Conservation (phyloP, 2,329 filamentous ascomycete species). For the Dactylellina haptotyla region DNA sequence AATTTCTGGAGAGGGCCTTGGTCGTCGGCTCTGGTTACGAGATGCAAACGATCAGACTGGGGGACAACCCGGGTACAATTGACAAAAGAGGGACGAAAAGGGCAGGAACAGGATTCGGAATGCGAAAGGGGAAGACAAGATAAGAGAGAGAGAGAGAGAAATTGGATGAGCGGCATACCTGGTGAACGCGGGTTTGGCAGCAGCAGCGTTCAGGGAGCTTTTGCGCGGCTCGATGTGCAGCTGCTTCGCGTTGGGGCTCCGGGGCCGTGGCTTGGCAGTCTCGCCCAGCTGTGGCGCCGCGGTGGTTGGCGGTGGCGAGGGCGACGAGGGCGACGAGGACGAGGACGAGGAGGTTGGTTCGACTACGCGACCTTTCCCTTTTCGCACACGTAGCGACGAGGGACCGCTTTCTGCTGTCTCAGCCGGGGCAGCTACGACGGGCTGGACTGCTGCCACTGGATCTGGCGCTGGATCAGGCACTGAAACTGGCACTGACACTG, state of each 20-base stretch:
- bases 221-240: constrained; percentile 48
- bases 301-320: not conserved
- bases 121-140: not conserved
- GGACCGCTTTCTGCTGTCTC: constrained; percentile 19
- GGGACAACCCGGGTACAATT: not conserved
- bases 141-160: constrained; percentile 24
- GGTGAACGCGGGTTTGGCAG: constrained; percentile 46
- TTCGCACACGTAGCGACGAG: constrained; percentile 37
- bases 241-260: constrained; percentile 31
- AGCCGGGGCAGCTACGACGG: too few relatives aligned
- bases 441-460: too few relatives aligned
- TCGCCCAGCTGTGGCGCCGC: constrained; percentile 1
- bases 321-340: not conserved
- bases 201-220: constrained; percentile 50
- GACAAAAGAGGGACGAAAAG: not conserved
- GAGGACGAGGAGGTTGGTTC: constrained; percentile 13
- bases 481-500: too few relatives aligned
- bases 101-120: not conserved
- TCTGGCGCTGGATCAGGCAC: not conserved
- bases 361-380: constrained; percentile 52
- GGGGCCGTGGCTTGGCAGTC: constrained; percentile 17
- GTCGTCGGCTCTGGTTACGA: constrained; percentile 71
- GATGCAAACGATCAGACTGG: constrained; percentile 7
- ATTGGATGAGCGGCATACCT: constrained; percentile 46
- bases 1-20: constrained; percentile 92